Conservation (phyloP, 83 land plant genomes). For the Diphasiastrum complanatum region DNA sequence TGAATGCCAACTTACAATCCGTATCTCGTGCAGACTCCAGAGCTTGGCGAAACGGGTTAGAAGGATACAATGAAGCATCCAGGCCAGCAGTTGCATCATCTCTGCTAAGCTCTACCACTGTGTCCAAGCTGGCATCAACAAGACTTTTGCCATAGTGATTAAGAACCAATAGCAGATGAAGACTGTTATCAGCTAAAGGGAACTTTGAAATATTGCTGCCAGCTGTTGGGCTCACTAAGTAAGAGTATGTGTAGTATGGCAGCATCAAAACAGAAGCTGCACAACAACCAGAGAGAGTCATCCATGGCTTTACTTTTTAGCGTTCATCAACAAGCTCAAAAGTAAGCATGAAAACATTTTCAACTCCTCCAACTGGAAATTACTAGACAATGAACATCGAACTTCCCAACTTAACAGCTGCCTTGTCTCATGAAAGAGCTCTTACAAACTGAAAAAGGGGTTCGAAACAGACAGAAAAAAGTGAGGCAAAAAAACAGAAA, state of each 20-base stretch:
- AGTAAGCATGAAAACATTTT: background rate
- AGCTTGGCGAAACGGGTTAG: constrained; percentile 66
- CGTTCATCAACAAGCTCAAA: background rate
- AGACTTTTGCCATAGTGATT: constrained; percentile 59
- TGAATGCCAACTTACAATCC: constrained; percentile 67
- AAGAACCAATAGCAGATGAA: constrained; percentile 61
- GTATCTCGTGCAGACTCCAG: constrained; percentile 61
- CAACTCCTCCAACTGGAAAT: too few species aligned
- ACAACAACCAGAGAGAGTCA: constrained; percentile 14
- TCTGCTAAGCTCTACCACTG: constrained; percentile 24
- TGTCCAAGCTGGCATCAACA: constrained; percentile 26
- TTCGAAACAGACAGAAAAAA: too few species aligned
- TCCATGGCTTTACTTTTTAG: background rate
- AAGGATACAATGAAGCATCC: constrained; percentile 28
- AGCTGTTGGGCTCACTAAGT: constrained; percentile 47
- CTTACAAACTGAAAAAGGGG: too few species aligned
- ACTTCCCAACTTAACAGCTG: too few species aligned
- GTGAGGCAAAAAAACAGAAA: too few species aligned
- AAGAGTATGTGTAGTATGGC: constrained; percentile 60
- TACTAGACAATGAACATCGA: too few species aligned
- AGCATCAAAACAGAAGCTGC: constrained; percentile 65
- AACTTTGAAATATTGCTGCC: constrained; percentile 38
- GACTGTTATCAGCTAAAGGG: constrained; percentile 62
- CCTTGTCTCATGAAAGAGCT: too few species aligned
- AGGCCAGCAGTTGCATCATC: constrained; percentile 22